phyloP scores from a whole-genome alignment of 2,329 filamentous ascomycete genomes.

The Aspergillus oerlinghausenensis region DNA sequence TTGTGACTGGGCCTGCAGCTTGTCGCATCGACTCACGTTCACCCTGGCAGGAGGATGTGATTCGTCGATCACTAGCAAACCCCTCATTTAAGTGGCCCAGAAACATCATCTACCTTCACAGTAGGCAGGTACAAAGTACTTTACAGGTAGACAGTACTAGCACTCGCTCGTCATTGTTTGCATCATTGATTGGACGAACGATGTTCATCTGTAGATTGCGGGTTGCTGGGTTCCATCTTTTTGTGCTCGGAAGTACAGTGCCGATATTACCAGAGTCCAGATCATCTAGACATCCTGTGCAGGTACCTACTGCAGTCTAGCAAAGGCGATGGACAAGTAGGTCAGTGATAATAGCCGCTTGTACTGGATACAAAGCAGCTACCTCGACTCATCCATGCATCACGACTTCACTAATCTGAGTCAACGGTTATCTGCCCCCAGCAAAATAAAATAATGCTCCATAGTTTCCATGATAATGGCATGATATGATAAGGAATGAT shows the following conservation, averaged over 20 bases:
- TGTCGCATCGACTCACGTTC: conserved; percentile 12
- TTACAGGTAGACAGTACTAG: background rate
- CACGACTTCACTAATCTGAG: background rate
- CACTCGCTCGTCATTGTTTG: background rate
- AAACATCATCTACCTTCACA: too few relatives aligned
- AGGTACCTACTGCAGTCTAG: background rate
- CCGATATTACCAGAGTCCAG: background rate
- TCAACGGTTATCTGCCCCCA: background rate
- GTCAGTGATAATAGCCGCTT: background rate
- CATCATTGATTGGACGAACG: background rate
- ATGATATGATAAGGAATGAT: background rate
- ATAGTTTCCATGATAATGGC: background rate
- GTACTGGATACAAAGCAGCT: background rate
- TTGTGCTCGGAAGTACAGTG: background rate
- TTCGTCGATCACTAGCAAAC: conserved; percentile 9
- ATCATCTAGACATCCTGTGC: background rate
- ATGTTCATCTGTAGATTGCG: background rate
- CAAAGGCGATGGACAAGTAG: background rate
- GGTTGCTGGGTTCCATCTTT: background rate
- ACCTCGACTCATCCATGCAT: background rate
- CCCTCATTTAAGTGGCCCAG: background rate
- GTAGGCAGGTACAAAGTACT: background rate
- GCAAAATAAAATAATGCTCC: too few relatives aligned
- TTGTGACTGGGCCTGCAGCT: conserved; percentile 30
- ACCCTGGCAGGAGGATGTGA: conserved; percentile 2